Evolutionary conservation across 495 filamentous ascomycete genomes (phyloP), one percentile per base, ranked within the genome.

Genomic region (Oleoguttula mirabilis): DNA sequence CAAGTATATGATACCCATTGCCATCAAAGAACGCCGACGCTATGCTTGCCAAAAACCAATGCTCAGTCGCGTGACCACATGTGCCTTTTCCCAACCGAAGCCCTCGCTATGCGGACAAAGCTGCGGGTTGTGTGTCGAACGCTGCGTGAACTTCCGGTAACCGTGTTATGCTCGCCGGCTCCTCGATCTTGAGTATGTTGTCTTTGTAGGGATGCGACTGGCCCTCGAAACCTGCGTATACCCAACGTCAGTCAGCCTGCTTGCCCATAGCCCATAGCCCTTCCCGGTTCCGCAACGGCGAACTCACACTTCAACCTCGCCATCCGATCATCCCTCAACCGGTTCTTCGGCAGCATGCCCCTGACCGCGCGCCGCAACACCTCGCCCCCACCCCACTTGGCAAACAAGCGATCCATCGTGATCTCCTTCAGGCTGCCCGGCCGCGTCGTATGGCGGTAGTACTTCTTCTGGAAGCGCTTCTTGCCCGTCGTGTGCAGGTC

Each of bases 331-430:
- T 90, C 83, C 56, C 87, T 69, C 54, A 98, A 65, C 51, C 85
- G 64, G 65, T 98, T 98, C 80, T 96, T 98, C 35, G 90, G 90
- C 66, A 98, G 62, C 90, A 98, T 98, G 40, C 90, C 90, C 59
- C 78, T 79, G 19, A 98, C 90, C 10, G 90, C 90, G 62, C 82
- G 82, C 48, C 86, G 72, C 61, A 98, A 62, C 39, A 96, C 82
- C 76, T 98, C 90, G 27, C 80, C 85, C 50, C 90, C 90, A 43
- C 90, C 90, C 69, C 81, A 81, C 72, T 95, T 95, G 50, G 69
- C 79, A 68, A 94, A 86, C 74, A 98, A 77, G 48, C 73, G 71
- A 60, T 94, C 87, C 92, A 98, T 94, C 24, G 79, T 90, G 62
- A 96, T 81, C 60, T 75, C 72, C 67, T 80, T 80, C 54, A 98